Evolutionary conservation across 2,329 filamentous ascomycete species (phyloP).

Genomic region (Aspergillus terreus): DNA sequence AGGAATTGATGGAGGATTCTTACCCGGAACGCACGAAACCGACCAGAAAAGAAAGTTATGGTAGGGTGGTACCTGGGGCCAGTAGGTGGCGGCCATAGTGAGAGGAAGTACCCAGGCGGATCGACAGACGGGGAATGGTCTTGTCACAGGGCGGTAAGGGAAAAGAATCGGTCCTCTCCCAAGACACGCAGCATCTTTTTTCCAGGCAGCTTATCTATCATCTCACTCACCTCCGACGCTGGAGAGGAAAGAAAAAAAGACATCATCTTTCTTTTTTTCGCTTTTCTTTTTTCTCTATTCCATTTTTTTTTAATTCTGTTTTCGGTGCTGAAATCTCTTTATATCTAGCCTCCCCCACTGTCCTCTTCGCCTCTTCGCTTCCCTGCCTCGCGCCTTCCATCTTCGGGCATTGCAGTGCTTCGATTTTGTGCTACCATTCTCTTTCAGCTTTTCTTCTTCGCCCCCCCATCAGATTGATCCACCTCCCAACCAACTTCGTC

Average conservation of each 20-base stretch:
- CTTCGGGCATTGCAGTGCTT: neutral
- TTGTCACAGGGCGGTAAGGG: conserved; percentile 12
- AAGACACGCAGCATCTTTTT: conserved; percentile 22
- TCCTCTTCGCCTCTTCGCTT: conserved; percentile 8
- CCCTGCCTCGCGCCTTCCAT: neutral
- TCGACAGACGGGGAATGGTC: conserved; percentile 13
- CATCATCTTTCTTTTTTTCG: conserved; percentile 20
- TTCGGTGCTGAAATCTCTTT: conserved; percentile 6
- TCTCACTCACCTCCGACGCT: conserved; percentile 4
- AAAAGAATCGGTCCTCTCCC: conserved; percentile 2
- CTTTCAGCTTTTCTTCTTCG: conserved; percentile 8
- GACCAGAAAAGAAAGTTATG: neutral
- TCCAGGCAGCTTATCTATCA: conserved; percentile 18
- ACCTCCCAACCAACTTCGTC: neutral
- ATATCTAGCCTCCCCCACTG: conserved; percentile 1
- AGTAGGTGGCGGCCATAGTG: conserved; percentile 8
- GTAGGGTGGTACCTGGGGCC: conserved; percentile 11
- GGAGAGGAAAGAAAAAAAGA: conserved; percentile 8
- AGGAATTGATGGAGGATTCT: too few relatives aligned
- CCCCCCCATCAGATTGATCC: conserved; percentile 1
- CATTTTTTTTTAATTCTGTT: conserved; percentile 13
- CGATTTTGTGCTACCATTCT: conserved; percentile 8
- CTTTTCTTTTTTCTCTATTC: conserved; percentile 15
- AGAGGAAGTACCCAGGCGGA: conserved; percentile 10
- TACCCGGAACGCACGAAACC: too few relatives aligned